Evolutionary conservation across 163 green algal genomes (phyloP), one percentile per base, ranked within the genome.

Genomic region (Volvox carteri): DNA sequence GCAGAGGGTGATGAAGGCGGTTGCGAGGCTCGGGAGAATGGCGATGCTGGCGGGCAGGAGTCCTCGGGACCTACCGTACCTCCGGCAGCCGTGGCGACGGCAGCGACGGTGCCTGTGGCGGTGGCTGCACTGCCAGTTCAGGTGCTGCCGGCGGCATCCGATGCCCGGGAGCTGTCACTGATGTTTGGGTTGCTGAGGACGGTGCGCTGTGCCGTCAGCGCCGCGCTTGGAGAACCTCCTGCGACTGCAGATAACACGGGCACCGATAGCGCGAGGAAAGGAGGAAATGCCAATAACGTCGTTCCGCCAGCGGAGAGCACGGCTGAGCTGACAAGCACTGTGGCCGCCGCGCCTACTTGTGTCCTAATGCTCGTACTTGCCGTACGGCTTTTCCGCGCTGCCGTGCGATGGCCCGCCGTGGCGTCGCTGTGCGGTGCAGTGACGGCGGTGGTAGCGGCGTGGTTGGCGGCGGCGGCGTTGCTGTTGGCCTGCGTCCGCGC

Each of bases 381-480:
- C 6, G 75, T 84, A 68, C 41, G 75, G 8, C 44, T 84, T 30
- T 30, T 84, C 28, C 75, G 75, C 14, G 75, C 75, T 33, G 75
- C 48, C 37, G 19, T 58, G 39, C 37, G 70, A 25, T 54, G 70
- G 70, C 70, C 70, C 37, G 70, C 25, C 14, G 70, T 54, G 37
- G 70, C 70, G 16, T 78, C 23, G 18, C 41, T 78, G 16, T 78
- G 70, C 70, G 70, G 16, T 5, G 39, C 39, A 25, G 41, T 41
- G 18, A 41, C 37, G 12, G 70, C 70, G 70, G 41, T 52, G 70
- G 16, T 78, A 21, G 39, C 37, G 39, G 37, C 39, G 23, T 78
- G 41, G 70, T 39, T 78, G 14, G 70, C 70, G 2, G 21, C 41
- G 37, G 37, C 70, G 37, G 37, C 70, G 41, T 37, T 39, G 12